A percentile compares a stretch with the other conserved stretches of the same genome.
Conservation (phyloP, 2,329 filamentous ascomycete genomes). For the Huntiella savannae region DNA sequence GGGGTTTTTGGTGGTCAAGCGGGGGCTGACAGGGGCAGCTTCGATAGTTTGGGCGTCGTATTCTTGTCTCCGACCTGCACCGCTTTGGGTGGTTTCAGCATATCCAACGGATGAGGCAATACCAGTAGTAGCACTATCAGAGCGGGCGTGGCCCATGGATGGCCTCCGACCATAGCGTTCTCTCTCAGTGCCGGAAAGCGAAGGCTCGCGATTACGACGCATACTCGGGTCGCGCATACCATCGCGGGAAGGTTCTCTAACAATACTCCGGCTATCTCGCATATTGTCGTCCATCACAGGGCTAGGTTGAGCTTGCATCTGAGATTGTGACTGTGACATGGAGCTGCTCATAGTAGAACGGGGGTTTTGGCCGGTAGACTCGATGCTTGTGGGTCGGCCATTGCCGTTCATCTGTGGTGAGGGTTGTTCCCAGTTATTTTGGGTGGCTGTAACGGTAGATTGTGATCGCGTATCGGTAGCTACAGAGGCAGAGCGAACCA, state of each 20-base stretch:
- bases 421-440: constrained; percentile 41
- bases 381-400: constrained; percentile 33
- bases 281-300: no score
- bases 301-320: no score
- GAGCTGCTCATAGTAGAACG: constrained; percentile 16
- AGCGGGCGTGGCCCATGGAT: constrained; percentile 26
- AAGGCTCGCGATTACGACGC: neutral
- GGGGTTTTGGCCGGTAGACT: constrained; percentile 20
- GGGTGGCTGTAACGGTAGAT: constrained; percentile 37
- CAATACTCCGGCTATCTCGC: no score
- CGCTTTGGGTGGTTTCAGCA: constrained; percentile 52
- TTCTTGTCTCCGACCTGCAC: constrained; percentile 59
- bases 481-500: constrained; percentile 64
- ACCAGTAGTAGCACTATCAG: constrained; percentile 60
- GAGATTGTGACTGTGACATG: neutral
- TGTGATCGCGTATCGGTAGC: constrained; percentile 38
- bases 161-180: constrained; percentile 16
- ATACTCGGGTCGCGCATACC: neutral
- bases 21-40: constrained; percentile 57
- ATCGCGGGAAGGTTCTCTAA: neutral
- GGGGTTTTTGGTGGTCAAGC: constrained; percentile 55
- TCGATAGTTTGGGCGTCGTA: constrained; percentile 97
- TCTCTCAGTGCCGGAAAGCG: constrained; percentile 13
- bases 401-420: constrained; percentile 17
- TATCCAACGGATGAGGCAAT: constrained; percentile 62